Base-by-base conservation (phyloP, 192 early-diverging fungal genomes). In the Nowakowskiella sp. region DNA sequence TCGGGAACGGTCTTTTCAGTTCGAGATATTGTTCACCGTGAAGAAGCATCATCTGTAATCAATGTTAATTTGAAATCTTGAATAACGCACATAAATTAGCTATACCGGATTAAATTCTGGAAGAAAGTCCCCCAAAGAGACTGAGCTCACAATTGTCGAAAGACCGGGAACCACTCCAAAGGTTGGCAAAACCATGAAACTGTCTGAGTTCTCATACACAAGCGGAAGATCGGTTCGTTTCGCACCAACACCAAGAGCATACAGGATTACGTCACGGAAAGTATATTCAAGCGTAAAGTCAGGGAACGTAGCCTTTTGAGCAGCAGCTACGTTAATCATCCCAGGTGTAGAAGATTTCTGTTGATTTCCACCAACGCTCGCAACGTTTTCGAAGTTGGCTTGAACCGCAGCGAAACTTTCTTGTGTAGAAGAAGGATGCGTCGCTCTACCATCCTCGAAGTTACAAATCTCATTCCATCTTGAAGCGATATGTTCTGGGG, bases 11-110 rank as follows among this genome's bases (percentile, higher is more conserved):
- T 44, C 86, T 84, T 58, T 90, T 75, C 58, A 97, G 58, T 58
- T 87, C 84, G 45, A 94, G 69, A 73, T 85, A 97, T 76, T 99
- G 97, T 76, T 99, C 94, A 61, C 93, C 94, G 72, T 99, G 97
- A 44, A 99, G 77, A 49, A 99, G 81, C 89, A 94, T 91, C 90
- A 94, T 94, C 63, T 78, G 51, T 2, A 7, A 22, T 60, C 9
- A 39, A 30, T 1, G 21, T 19, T 1, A 61, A 13, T n/a, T 48
- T 0, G 10, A 63, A 2, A 10, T 22, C 6, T 25, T 54, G 30
- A n/a, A 22, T 24, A 1, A 5, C 6, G 59, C 45, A 54, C 50
- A 57, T 22, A 27, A 45, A 16, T 32, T 26, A 16, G 56, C 60
- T 44, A n/a, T 42, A 66, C 65, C 2, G 83, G 85, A 71, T 89